These are phyloP conservation scores for Malus hybrid DNA, from an alignment of 331 rosid species.

Conservation along the genomic window DNA sequence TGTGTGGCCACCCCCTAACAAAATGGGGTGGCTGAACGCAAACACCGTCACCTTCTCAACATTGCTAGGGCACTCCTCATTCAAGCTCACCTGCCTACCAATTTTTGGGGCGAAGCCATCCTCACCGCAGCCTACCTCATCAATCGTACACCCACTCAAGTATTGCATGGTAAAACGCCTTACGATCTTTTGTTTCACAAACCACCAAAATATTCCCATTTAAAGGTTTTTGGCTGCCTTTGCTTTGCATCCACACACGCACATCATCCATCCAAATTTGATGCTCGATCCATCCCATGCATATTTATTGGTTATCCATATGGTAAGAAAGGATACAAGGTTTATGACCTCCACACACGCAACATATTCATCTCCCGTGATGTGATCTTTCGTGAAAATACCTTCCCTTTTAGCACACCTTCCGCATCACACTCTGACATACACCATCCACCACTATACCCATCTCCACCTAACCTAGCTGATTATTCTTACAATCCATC, in stretches of 20 bases:
- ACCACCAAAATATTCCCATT: neutral
- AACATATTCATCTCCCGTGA: no score
- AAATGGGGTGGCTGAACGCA: neutral
- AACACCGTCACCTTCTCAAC: neutral
- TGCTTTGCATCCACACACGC: no score
- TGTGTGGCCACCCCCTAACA: neutral
- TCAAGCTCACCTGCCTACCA: neutral
- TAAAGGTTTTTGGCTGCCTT: no score
- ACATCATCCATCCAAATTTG: no score
- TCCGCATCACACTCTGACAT: neutral
- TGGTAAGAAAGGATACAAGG: no score
- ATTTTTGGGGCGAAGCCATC: neutral
- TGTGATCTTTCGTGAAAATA: neutral
- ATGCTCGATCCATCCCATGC: no score
- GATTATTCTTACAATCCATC: no score
- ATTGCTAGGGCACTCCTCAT: accelerated
- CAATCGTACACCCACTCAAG: accelerated
- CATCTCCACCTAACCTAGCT: accelerated
- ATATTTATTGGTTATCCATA: no score
- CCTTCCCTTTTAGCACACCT: accelerated
- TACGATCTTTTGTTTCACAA: neutral
- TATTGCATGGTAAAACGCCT: neutral
- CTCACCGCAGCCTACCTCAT: neutral
- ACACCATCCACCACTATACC: no score
- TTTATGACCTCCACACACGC: no score